These are phyloP conservation scores for Rhodotorula diobovata DNA, from an alignment of 768 basidiomycete genomes.

Conservation along the genomic window DNA sequence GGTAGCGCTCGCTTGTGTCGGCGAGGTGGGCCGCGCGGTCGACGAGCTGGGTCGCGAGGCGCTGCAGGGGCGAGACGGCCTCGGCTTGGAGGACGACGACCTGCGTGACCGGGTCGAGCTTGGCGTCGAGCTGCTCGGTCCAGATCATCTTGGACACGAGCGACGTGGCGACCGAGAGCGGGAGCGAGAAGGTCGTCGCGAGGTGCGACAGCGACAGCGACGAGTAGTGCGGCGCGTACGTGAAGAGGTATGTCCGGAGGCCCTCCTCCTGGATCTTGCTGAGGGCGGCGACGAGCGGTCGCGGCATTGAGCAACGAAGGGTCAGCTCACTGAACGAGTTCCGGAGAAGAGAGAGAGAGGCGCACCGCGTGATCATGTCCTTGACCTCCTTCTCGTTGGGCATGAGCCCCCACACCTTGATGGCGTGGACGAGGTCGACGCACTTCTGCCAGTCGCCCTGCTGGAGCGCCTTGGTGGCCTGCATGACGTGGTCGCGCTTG, in stretches of 20 bases:
- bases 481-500: constrained; percentile 98
- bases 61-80: constrained; percentile 80
- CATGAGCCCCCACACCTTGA: constrained; percentile 98
- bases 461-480: constrained; percentile 93
- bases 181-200: constrained; percentile 78
- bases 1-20: constrained; percentile 74
- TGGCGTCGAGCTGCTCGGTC: constrained; percentile 85
- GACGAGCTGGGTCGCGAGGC: constrained; percentile 79
- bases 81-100: constrained; percentile 79
- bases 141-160: constrained; percentile 98
- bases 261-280: constrained; percentile 99
- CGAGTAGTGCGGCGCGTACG: constrained; percentile 90
- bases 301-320: neutral
- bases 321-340: no score
- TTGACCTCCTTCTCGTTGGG: constrained; percentile 81
- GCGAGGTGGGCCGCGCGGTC: constrained; percentile 81
- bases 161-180: constrained; percentile 74
- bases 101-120: constrained; percentile 81
- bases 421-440: constrained; percentile 83
- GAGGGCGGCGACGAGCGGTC: neutral
- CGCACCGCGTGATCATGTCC: constrained; percentile 88
- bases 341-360: constrained; percentile 21
- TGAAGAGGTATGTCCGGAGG: constrained; percentile 92
- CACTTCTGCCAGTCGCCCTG: constrained; percentile 96
- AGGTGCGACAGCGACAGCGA: constrained; percentile 83